Evolutionary conservation across 495 filamentous ascomycete species (phyloP).

Genomic region (Talaromyces nanjingensis): DNA sequence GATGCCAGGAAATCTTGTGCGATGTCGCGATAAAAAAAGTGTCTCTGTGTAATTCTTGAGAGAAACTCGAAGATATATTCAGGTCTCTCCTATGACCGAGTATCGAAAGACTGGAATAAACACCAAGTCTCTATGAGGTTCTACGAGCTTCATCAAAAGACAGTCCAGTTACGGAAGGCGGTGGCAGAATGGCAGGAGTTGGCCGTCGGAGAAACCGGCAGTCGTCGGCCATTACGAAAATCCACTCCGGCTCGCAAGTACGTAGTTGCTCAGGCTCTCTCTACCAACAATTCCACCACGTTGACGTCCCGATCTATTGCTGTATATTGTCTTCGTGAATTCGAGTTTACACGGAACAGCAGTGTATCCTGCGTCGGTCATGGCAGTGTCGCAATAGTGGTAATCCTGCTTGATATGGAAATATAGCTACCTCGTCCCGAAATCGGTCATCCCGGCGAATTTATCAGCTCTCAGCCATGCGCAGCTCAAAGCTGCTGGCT

Average conservation of each 20-base stretch:
- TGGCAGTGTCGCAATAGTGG: neutral
- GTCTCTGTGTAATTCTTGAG: too few relatives aligned
- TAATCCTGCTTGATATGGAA: constrained; percentile 30
- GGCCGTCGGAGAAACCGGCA: neutral
- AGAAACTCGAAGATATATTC: neutral
- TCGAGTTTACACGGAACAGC: neutral
- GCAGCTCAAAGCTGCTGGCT: constrained; percentile 32
- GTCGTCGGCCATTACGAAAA: neutral
- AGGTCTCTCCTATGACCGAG: neutral
- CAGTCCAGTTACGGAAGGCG: constrained; percentile 20
- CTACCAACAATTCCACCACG: neutral
- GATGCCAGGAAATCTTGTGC: neutral
- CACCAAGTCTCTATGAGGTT: constrained; percentile 26
- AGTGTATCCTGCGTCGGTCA: neutral
- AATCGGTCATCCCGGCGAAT: neutral
- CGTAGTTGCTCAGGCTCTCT: neutral
- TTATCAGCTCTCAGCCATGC: constrained; percentile 27
- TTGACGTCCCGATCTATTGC: neutral
- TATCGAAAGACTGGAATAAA: neutral
- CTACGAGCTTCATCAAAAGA: constrained; percentile 14
- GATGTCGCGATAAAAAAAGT: neutral
- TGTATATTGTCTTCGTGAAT: neutral
- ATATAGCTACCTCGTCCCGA: constrained; percentile 14
- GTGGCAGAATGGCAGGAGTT: constrained; percentile 20
- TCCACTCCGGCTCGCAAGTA: neutral